phyloP scores from a whole-genome alignment of 441 rosid species.

The Sinapis alba region DNA sequence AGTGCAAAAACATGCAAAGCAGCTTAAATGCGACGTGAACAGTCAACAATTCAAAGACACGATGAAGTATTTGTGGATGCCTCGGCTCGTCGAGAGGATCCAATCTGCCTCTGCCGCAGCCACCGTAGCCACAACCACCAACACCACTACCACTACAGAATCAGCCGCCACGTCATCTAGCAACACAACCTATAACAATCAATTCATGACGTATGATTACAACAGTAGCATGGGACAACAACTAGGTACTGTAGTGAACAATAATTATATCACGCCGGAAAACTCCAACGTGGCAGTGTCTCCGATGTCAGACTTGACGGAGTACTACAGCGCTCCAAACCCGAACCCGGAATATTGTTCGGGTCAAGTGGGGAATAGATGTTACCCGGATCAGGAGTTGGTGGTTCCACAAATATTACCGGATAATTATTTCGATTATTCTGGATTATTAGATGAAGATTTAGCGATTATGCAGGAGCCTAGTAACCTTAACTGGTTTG shows the following conservation, averaged over 20 bases:
- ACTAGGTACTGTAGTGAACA: slow-evolving; percentile 27
- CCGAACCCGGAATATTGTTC: slow-evolving; percentile 34
- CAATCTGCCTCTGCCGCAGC: slow-evolving; percentile 54
- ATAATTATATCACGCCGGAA: slow-evolving; percentile 51
- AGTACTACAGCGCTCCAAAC: slow-evolving; percentile 54
- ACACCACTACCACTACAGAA: slow-evolving; percentile 31
- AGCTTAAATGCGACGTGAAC: slow-evolving; percentile 92
- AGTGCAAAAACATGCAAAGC: slow-evolving; percentile 98
- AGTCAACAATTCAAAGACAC: slow-evolving; percentile 98
- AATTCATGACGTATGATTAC: slow-evolving; percentile 22
- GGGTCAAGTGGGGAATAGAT: slow-evolving; percentile 37
- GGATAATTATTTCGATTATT: slow-evolving; percentile 54
- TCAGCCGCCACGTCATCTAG: slow-evolving; percentile 39
- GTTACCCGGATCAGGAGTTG: slow-evolving; percentile 31
- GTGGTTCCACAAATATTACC: slow-evolving; percentile 40
- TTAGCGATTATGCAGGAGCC: slow-evolving; percentile 53
- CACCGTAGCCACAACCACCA: slow-evolving; percentile 16
- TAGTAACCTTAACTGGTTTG: slow-evolving; percentile 54
- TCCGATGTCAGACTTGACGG: slow-evolving; percentile 63
- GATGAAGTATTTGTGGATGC: slow-evolving; percentile 94
- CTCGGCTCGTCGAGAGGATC: slow-evolving; percentile 83
- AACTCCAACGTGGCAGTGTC: slow-evolving; percentile 73
- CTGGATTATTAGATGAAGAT: slow-evolving; percentile 46
- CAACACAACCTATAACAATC: slow-evolving; percentile 33
- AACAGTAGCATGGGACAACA: slow-evolving; percentile 42